These are phyloP conservation scores for Hericium coralloides DNA, from an alignment of 768 basidiomycete genomes.

Conservation along the genomic window DNA sequence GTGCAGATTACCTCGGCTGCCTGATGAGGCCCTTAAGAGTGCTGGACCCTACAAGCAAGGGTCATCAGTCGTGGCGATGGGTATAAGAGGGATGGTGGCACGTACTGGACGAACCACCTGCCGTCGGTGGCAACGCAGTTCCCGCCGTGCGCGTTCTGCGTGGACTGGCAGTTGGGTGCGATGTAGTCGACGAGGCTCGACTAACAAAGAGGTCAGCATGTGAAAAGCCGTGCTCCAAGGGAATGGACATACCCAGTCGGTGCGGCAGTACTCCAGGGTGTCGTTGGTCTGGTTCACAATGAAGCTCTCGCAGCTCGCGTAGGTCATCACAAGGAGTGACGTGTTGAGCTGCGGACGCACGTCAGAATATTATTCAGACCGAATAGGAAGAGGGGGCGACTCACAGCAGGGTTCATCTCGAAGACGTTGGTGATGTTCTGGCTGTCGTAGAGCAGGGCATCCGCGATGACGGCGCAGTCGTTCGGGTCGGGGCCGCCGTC, in stretches of 20 bases:
- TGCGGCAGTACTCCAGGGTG: conserved; percentile 35
- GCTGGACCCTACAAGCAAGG: neutral
- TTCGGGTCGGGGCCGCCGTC: conserved; percentile 41
- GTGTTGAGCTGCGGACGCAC: conserved; percentile 17
- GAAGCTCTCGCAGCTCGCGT: conserved; percentile 34
- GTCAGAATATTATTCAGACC: neutral
- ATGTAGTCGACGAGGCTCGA: conserved; percentile 35
- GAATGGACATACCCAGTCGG: conserved; percentile 30
- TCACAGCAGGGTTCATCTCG: neutral
- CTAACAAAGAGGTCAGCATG: neutral
- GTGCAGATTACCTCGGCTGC: too few relatives aligned
- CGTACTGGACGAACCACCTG: conserved; percentile 36
- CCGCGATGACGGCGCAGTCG: conserved; percentile 40
- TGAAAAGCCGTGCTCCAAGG: neutral
- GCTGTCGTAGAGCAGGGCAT: conserved; percentile 37
- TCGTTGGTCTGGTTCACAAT: conserved; percentile 38
- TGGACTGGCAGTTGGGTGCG: conserved; percentile 37
- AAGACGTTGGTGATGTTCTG: conserved; percentile 31
- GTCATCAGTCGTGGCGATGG: neutral
- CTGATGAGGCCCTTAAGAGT: neutral
- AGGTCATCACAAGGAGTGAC: conserved; percentile 33
- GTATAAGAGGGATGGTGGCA: neutral
- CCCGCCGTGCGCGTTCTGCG: conserved; percentile 43
- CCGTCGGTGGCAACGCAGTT: conserved; percentile 38
- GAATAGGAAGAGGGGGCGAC: neutral